Base-by-base conservation (phyloP, 768 basidiomycete genomes). In the Trametes maxima region DNA sequence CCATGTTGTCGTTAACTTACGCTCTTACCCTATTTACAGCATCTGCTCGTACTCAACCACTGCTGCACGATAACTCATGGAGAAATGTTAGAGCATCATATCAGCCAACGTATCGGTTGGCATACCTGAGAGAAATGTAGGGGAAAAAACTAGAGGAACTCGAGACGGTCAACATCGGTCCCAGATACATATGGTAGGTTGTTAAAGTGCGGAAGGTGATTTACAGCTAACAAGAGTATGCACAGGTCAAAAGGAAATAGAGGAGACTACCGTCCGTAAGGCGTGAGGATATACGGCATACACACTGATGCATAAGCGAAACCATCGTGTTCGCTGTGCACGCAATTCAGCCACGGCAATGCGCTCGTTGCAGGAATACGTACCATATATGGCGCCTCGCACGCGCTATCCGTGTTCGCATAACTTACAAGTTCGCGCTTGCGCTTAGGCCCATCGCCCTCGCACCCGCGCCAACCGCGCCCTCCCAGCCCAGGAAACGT, bases 401-500 rank as follows among this genome's bases (percentile, higher is more conserved):
- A 22, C 17, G 8, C 21, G 21, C 16, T 11, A 13, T 45, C 24
- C 28, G 11, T 37, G 28, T 13, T 5, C 28, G 10, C 8, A 21
- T 6, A 1, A 12, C 36, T 56, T 37, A 64, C 40, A 55, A 0
- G n/a, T 64, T 33, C 50, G 63, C 70, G 19, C 65, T 69, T 10
- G 69, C 73, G 35, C 73, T 74, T 58, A 92, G 78, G 7, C 91
- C 91, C 75, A 94, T 78, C 35, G 90, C 88, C 19, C 92, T 81
- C 37, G 92, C 92, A n/a, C 92, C 92, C 46, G 90, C 87, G 35
- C 92, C 92, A 19, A 77, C 75, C 14, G 82, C 82, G 8, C 92
- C 92, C 64, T 89, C 87, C 92, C 92, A 94, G 21, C 87, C 90
- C 12, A 83, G 72, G 73, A 94, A 94, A 49, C 88, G 76, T 71